Evolutionary conservation across 352 stramenopile genomes (phyloP), one percentile per base, ranked within the genome.

Genomic region (Phytopythium litorale): DNA sequence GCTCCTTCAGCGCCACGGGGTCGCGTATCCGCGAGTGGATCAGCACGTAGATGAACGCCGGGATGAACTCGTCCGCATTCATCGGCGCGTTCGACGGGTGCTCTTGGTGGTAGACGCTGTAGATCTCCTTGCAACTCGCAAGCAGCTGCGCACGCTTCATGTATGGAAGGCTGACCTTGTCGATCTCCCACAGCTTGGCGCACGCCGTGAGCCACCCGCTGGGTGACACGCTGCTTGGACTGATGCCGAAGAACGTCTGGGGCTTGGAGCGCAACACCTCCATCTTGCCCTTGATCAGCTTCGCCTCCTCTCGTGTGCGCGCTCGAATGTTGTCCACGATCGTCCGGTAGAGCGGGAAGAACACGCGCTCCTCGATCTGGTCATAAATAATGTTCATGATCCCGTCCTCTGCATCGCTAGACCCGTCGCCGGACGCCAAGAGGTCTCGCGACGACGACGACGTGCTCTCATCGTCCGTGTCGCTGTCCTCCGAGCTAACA

Each of bases 41-140:
- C 1, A 96, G 70, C 58, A 94, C 83, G 73, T 87, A 96, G 56
- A 96, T 96, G 68, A 96, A 96, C 4, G 81, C 85, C 11, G 87
- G 87, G 35, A 96, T 94, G 43, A 96, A 96, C 15, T 90, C 83
- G 62, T 96, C 87, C 19, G 84, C 87, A 43, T 73, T 93, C 84
- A 96, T 94, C 23, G 85, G 84, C n/a, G 81, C 48, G 43, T 89
- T 84, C 3, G 57, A 75, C 3, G 81, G 79, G 42, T 94, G 84
- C 58, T 96, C 87, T 0, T 61, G 67, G 60, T 92, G 80, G 37
- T 83, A 92, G 12, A 91, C 68, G 7, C 60, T 72, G 65, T 96
- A 96, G 58, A 96, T 96, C 62, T 92, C 82, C 60, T 96, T 92
- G 63, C 83, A 91, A 3, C 81, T 76, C 6, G 71, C 71, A 13